phyloP scores from a whole-genome alignment of 805 yeast species.

The Suhomyces canberraensis region DNA sequence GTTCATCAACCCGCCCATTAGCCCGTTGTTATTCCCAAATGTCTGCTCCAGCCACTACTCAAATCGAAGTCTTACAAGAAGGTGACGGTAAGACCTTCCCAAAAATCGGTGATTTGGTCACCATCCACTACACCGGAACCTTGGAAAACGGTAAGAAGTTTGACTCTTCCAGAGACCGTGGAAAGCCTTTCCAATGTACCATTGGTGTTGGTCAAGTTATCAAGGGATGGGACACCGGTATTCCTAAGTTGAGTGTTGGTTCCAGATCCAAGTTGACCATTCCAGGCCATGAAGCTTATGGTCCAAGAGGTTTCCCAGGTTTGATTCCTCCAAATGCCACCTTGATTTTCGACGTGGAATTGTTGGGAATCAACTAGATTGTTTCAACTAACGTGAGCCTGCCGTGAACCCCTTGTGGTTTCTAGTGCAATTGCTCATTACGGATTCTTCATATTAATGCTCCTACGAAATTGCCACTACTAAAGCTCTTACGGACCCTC shows the following conservation, averaged over 20 bases:
- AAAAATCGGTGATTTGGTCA: conserved; percentile 78
- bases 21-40: conserved; percentile 13
- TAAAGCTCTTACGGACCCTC: no score
- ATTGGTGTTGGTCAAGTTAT: conserved; percentile 97
- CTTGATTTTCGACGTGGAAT: conserved; percentile 79
- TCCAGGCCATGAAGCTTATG: conserved; percentile 92
- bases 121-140: conserved; percentile 95
- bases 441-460: no score
- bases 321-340: conserved; percentile 96
- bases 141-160: conserved; percentile 93
- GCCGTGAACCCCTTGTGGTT: no score
- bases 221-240: conserved; percentile 94
- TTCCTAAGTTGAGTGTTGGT: conserved; percentile 89
- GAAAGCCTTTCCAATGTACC: conserved; percentile 88
- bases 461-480: no score
- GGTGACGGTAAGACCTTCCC: conserved; percentile 92
- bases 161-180: conserved; percentile 93
- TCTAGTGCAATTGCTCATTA: no score
- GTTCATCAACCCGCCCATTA: conserved; percentile 1
- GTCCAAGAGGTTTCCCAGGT: conserved; percentile 94
- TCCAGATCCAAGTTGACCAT: conserved; percentile 90
- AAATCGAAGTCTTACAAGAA: conserved; percentile 42
- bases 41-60: conserved; percentile 41
- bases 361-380: conserved; percentile 52
- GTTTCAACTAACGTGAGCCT: no score